These are phyloP conservation scores for Exserohilum turcica DNA, from an alignment of 2,329 filamentous ascomycete species.

Conservation along the genomic window DNA sequence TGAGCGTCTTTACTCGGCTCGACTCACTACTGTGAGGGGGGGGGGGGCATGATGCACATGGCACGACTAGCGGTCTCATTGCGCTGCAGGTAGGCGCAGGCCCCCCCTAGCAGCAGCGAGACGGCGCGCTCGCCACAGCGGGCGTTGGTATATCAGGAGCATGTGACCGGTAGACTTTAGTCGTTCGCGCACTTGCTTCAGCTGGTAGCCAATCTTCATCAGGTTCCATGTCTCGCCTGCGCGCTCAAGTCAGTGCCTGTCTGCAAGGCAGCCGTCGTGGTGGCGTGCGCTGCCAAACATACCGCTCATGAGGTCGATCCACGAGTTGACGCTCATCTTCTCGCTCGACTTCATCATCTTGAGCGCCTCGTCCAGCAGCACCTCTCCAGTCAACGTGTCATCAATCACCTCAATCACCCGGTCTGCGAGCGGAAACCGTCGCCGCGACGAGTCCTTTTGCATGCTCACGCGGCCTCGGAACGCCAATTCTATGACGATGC, in stretches of 20 bases:
- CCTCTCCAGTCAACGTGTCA: constrained; percentile 94
- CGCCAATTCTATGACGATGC: constrained; percentile 96
- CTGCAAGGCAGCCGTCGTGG: neutral
- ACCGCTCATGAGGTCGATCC: constrained; percentile 99
- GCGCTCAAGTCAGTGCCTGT: constrained; percentile 24
- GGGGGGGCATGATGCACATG: neutral
- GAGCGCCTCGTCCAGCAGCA: constrained; percentile 92
- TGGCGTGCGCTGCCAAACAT: constrained; percentile 34
- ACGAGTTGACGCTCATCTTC: constrained; percentile 99
- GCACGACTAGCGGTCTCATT: neutral
- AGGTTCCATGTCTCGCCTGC: constrained; percentile 98
- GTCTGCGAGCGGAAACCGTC: constrained; percentile 91
- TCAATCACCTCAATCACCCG: constrained; percentile 96
- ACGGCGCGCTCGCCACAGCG: constrained; percentile 11
- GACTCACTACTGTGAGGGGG: constrained; percentile 81
- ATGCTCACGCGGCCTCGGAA: constrained; percentile 96
- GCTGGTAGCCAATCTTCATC: constrained; percentile 99
- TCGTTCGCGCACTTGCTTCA: constrained; percentile 98
- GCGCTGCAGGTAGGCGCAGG: constrained; percentile 2
- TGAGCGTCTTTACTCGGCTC: constrained; percentile 96
- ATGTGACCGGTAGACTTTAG: constrained; percentile 51
- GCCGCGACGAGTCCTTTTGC: constrained; percentile 92
- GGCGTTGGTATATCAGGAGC: constrained; percentile 10
- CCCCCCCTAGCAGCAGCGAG: constrained; percentile 14
- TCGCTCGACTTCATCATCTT: constrained; percentile 99